Evolutionary conservation across 164 flowering plant genomes (phyloP), one percentile per base, ranked within the genome.

Genomic region (Liriodendron chinense): DNA sequence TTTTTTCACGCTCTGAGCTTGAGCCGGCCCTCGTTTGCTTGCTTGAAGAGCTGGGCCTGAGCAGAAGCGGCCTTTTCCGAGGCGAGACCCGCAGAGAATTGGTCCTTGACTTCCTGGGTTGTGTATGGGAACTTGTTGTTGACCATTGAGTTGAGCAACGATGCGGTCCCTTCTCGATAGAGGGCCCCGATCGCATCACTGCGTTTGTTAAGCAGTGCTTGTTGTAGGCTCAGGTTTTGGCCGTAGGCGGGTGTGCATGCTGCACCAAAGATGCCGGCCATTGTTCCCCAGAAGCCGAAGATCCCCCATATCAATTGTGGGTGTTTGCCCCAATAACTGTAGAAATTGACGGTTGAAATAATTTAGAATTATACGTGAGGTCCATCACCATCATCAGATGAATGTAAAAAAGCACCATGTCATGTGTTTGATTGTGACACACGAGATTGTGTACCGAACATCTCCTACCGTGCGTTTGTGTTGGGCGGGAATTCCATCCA

Each of bases 121-220:
- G 92, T 80, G 90, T 82, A 89, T 9, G 92, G 90, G 83, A 91
- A 93, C 77, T 75, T 84, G 64, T 73, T 74, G 78, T 76, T 80
- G 0, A 80, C 95, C 88, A 94, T 81, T 72, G 98, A 92, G 89
- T 94, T 94, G 66, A 94, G 87, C 65, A 88, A 77, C 9, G 97
- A 83, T 59, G 98, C 96, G 1, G 97, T 85, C 9, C 93, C 98
- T 84, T 95, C 93, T 22, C 97, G 70, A 89, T 87, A 95, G 65
- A 95, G 97, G n/a, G 86, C 83, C 0, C 96, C 93, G 21, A 79
- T 21, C 47, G 90, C 98, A 57, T 93, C 96, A 0, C 75, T 83
- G 2, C 89, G 86, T 0, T 88, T 85, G 90, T 91, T 92, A 14
- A 88, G 76, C 25, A 93, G 87, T 1, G 97, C 97, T 74, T 95